phyloP scores from a whole-genome alignment of 2,329 filamentous ascomycete species.

The Geosmithia morbida region DNA sequence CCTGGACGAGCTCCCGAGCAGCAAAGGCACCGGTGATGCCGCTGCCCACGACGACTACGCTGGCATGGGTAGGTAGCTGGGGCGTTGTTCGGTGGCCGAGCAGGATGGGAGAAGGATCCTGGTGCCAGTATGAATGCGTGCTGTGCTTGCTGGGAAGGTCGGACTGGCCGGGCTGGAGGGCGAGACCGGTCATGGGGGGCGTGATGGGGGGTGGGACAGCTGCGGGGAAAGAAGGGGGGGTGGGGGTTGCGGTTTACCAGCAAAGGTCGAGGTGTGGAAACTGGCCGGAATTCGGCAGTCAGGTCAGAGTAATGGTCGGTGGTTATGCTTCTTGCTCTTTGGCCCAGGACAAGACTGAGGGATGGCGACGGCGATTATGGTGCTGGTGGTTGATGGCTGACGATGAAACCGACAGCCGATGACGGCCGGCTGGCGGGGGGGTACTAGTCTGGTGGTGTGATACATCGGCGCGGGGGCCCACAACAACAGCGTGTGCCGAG shows the following conservation, averaged over 20 bases:
- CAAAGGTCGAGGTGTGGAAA: background rate
- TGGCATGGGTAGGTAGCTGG: constrained; percentile 44
- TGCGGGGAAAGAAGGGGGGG: background rate
- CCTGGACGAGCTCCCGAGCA: constrained; percentile 44
- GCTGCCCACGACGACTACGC: constrained; percentile 59
- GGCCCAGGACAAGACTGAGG: no score
- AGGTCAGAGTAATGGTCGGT: background rate
- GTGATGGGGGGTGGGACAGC: background rate
- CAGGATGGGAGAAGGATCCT: constrained; percentile 47
- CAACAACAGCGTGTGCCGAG: no score
- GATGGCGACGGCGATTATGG: no score
- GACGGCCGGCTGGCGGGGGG: no score
- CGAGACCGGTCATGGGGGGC: constrained; percentile 15
- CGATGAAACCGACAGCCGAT: no score
- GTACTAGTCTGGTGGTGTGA: no score
- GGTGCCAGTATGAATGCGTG: constrained; percentile 61
- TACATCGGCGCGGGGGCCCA: no score
- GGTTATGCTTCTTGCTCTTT: background rate
- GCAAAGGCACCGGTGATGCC: constrained; percentile 66
- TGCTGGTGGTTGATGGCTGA: no score
- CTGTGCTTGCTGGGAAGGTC: constrained; percentile 46
- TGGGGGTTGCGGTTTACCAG: background rate
- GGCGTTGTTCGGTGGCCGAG: constrained; percentile 53
- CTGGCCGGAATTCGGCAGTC: background rate
- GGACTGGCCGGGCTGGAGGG: constrained; percentile 21